A percentile compares a stretch with the other conserved stretches of the same genome.
phyloP scores from a whole-genome alignment of 176 grass and related monocot genomes.

The Musa beccarii region DNA sequence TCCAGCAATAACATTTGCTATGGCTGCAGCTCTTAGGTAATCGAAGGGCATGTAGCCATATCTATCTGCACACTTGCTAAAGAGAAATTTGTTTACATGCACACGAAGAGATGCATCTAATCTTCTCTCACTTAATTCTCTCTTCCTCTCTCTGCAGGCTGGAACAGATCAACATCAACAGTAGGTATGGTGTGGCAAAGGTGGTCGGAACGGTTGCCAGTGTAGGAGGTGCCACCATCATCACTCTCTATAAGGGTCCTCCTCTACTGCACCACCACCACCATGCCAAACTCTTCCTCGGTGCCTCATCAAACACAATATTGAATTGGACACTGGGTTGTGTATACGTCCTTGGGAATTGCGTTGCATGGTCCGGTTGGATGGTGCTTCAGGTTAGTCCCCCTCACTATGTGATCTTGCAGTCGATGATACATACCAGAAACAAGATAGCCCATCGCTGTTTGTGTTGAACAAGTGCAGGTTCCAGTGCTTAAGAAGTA shows the following conservation, averaged over 20 bases:
- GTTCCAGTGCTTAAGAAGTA: slow-evolving; percentile 57
- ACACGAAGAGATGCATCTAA: background rate
- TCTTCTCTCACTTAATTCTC: background rate
- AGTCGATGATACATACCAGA: background rate
- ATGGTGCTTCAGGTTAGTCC: slow-evolving; percentile 68
- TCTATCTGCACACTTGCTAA: background rate
- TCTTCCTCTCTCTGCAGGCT: slow-evolving; percentile 25
- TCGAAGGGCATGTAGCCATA: background rate
- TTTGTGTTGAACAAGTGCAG: slow-evolving; percentile 19
- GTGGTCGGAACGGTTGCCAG: slow-evolving; percentile 84
- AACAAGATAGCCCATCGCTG: background rate
- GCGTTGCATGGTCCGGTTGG: slow-evolving; percentile 87
- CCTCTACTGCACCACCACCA: slow-evolving; percentile 45
- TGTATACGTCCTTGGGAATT: slow-evolving; percentile 73
- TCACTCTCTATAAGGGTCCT: slow-evolving; percentile 84
- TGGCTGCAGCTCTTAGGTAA: slow-evolving; percentile 57
- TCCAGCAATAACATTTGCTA: slow-evolving; percentile 49
- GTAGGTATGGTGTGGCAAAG: slow-evolving; percentile 50
- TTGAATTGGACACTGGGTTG: slow-evolving; percentile 93
- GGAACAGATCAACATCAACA: slow-evolving; percentile 44
- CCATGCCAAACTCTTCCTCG: slow-evolving; percentile 13
- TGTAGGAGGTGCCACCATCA: slow-evolving; percentile 74
- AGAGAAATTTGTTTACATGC: too few relatives aligned
- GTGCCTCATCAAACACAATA: slow-evolving; percentile 40
- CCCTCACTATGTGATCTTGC: too few relatives aligned